Evolutionary conservation across 768 basidiomycete genomes (phyloP), one percentile per base, ranked within the genome.

Genomic region (Chalciporus sphaerocephalus): DNA sequence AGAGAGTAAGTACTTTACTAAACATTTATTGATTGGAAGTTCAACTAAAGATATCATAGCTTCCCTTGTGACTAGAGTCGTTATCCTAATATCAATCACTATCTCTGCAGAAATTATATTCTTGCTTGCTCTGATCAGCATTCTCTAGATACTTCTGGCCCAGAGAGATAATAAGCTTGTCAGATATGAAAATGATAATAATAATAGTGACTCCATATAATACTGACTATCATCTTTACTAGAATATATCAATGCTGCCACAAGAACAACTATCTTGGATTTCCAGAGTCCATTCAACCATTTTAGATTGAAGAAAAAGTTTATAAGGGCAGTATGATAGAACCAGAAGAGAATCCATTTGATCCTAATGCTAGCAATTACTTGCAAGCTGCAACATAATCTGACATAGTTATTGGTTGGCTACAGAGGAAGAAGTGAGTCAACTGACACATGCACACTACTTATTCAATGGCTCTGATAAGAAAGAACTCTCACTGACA

Each of bases 81-180:
- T 99, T 44, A 96, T 98, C 54, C 76, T 99, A 34, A 93, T 99
- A 54, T 94, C 93, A 2, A 96, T 99, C 52, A 95, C 95, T 20
- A 96, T 97, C 53, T 85, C 90, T 10, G 92, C 93, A 15, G 96
- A 95, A 15, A 80, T 97, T 18, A 87, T 94, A 28, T 94, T 93
- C 76, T 72, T 94, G 1, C 73, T 93, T 23, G 85, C 87, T 15
- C 71, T 94, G 32, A 72, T 92, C 44, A 91, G 91, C 40, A 87
- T 95, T 44, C 67, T 95, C 27, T 90, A 91, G 89, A 85, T 91
- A 2, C 74, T 93, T n/a, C 81, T 92, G 66, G 82, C 87, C 18
- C 76, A 88, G 42, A 77, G 82, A 43, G 91, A 92, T 32, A 87
- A 91, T 58, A 82, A 80, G 56, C 52, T 79, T 9, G 69, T 69